These are phyloP conservation scores for Schwanniomyces polymorphus DNA, from an alignment of 805 yeast species.

Conservation along the genomic window DNA sequence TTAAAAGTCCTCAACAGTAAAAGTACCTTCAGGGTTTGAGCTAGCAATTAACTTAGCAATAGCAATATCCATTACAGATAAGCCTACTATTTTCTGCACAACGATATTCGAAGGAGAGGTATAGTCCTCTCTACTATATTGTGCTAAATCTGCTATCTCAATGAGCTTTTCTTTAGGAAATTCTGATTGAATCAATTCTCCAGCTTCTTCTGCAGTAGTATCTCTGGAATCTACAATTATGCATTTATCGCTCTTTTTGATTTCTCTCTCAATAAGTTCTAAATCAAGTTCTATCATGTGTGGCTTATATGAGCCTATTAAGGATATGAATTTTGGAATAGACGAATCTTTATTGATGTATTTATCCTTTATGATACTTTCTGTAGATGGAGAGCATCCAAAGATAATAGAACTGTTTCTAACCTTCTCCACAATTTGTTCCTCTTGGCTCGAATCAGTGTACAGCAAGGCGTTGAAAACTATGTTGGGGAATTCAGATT, in stretches of 20 bases:
- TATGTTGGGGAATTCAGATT: conserved; percentile 24
- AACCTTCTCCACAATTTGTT: conserved; percentile 20
- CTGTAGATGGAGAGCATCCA: conserved; percentile 61
- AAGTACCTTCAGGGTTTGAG: conserved; percentile 11
- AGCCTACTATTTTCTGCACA: conserved; percentile 58
- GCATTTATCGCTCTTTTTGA: conserved; percentile 34
- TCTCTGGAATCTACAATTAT: conserved; percentile 61
- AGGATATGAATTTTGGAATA: conserved; percentile 43
- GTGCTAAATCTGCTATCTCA: conserved; percentile 45
- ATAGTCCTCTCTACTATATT: conserved; percentile 6
- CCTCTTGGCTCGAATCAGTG: conserved; percentile 11
- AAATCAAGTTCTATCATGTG: conserved; percentile 63
- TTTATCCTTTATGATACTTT: conserved; percentile 40
- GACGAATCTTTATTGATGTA: conserved; percentile 28
- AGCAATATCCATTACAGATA: conserved; percentile 59
- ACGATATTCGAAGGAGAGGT: not conserved
- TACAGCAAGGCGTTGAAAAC: conserved; percentile 19
- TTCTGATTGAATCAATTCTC: conserved; percentile 55
- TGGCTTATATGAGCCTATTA: conserved; percentile 70
- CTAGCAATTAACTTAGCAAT: conserved; percentile 46
- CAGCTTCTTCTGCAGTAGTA: conserved; percentile 61
- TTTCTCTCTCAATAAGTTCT: conserved; percentile 29
- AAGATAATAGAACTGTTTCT: conserved; percentile 48
- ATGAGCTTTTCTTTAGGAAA: conserved; percentile 40
- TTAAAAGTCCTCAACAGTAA: conserved; percentile 10